Base-by-base conservation (phyloP, 805 yeast species). In the Komagataella ulmi region DNA sequence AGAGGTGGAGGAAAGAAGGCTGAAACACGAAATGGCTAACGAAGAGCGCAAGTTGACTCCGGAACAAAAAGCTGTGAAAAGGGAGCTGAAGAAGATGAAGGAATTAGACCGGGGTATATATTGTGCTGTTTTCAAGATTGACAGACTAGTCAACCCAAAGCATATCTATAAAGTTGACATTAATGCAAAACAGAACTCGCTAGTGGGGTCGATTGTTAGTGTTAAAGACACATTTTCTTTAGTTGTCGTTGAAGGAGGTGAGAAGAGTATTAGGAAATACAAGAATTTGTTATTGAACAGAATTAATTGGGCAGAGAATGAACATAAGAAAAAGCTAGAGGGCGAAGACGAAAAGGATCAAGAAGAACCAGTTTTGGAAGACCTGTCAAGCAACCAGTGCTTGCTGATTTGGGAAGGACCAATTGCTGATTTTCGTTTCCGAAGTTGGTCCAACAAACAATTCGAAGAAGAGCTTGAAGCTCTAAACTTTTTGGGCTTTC, bases 221-320 rank as follows among this genome's bases (percentile, higher is more conserved):
- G 63, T 75, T 19, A 67, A 72, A 1, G 64, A 58, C 14, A 71
- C 70, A 0, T 74, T 79, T 54, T 77, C 77, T 45, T 59, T 90
- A 45, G 73, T 91, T 0, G 70, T 91, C 2, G 83, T 80, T 1
- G 91, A 87, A 58, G 97, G 97, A 0, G 82, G 85, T 0, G 75
- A 69, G 36, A 80, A 80, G 54, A 70, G 80, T 44, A 65, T 85
- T 19, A 71, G 70, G n/a, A 78, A 78, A 57, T 89, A 79, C 64
- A 79, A 79, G 51, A 80, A 77, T 54, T 68, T 89, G 49, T 58
- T 89, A 59, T 61, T 71, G 49, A 68, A 69, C 44, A 70, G 96
- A 52, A 83, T 88, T 51, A 71, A 76, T 44, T 90, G 97, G 97
- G 71, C 73, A 4, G 79, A 77, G 54, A 67, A 69, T 48, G 78